Evolutionary conservation across 257 asterid genomes (phyloP).

Genomic region (Fraxinus pennsylvanica): DNA sequence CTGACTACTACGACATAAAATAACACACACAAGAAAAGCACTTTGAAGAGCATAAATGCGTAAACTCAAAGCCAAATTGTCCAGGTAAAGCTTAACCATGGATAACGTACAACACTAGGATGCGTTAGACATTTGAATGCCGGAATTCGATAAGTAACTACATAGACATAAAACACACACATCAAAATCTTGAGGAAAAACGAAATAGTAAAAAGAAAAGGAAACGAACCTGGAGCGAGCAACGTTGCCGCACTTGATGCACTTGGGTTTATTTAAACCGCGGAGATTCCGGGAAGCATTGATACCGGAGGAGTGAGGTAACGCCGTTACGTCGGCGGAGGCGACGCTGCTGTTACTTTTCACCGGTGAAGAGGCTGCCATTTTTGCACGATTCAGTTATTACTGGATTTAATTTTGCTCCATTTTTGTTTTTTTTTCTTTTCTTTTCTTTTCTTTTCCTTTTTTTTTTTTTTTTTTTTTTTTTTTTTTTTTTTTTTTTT

Average conservation of each 20-base stretch:
- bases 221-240: conserved; percentile 84
- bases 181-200: background rate
- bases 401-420: background rate
- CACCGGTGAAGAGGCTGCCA: conserved; percentile 58
- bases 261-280: conserved; percentile 95
- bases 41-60: background rate
- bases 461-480: too few species aligned
- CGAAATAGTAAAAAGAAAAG: background rate
- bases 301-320: conserved; percentile 34
- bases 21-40: background rate
- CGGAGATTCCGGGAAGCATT: conserved; percentile 64
- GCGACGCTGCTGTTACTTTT: conserved; percentile 35
- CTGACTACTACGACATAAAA: too few species aligned
- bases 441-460: too few species aligned
- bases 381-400: conserved; percentile 1
- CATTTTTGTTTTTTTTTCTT: too few species aligned
- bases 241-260: conserved; percentile 96
- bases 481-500: too few species aligned
- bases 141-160: background rate
- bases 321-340: conserved; percentile 18
- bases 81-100: background rate
- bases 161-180: conserved; percentile 2
- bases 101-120: background rate
- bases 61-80: background rate
- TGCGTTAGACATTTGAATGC: background rate